Evolutionary conservation across 306 rosid genomes (phyloP).

Genomic region (Neltuma alba): DNA sequence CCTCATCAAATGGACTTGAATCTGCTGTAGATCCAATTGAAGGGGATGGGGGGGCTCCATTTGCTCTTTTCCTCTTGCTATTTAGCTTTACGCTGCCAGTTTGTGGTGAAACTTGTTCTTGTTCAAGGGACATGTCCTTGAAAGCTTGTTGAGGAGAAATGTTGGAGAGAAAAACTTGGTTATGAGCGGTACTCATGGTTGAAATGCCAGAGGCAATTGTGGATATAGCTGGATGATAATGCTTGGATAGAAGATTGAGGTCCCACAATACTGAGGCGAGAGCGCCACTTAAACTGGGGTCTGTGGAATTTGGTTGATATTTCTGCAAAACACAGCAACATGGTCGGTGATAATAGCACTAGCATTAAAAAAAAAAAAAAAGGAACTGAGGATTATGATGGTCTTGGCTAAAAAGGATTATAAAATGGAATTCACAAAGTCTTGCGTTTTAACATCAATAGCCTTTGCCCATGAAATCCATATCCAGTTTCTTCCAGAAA

Average conservation of each 20-base stretch:
- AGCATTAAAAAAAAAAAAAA: neutral
- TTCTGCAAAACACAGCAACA: conserved; percentile 57
- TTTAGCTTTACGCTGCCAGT: conserved; percentile 41
- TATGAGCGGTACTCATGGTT: conserved; percentile 57
- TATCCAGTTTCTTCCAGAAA: conserved; percentile 19
- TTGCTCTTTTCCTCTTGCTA: conserved; percentile 58
- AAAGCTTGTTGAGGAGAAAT: conserved; percentile 81
- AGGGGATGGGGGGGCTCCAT: conserved; percentile 39
- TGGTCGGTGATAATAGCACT: neutral
- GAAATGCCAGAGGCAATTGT: conserved; percentile 65
- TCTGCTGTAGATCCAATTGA: conserved; percentile 34
- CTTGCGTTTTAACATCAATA: neutral
- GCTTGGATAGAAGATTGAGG: conserved; percentile 73
- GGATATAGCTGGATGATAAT: conserved; percentile 80
- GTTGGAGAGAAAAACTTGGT: conserved; percentile 61
- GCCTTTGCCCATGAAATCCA: neutral
- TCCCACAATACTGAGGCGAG: conserved; percentile 98
- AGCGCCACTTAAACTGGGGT: conserved; percentile 96
- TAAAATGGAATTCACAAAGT: conserved; percentile 10
- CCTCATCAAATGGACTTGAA: conserved; percentile 48
- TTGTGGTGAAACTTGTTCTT: conserved; percentile 54
- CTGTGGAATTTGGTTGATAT: conserved; percentile 78
- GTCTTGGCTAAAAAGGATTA: neutral
- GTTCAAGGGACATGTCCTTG: conserved; percentile 66
- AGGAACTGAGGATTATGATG: neutral